Conservation (phyloP, 2,329 filamentous ascomycete species). For the Monilinia fructigena region DNA sequence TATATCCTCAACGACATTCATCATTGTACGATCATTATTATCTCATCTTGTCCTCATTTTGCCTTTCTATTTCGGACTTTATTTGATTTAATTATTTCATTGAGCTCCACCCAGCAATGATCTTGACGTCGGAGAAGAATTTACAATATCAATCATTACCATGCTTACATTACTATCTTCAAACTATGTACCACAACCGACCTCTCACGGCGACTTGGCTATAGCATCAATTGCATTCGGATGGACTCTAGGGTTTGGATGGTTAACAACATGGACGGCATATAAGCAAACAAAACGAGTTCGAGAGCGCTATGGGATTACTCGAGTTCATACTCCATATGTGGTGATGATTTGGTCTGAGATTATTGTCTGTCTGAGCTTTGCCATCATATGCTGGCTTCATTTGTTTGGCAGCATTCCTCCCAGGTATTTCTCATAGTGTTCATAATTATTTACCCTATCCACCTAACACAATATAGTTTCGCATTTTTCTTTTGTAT, state of each 20-base stretch:
- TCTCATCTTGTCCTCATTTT: neutral
- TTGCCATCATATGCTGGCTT: slow-evolving; percentile 39
- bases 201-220: slow-evolving; percentile 37
- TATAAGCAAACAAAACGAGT: slow-evolving; percentile 42
- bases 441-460: neutral
- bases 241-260: slow-evolving; percentile 42
- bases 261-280: slow-evolving; percentile 41
- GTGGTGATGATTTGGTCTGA: slow-evolving; percentile 43
- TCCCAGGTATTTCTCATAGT: neutral
- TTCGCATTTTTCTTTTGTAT: slow-evolving; percentile 27
- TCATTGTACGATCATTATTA: neutral
- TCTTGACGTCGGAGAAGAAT: neutral
- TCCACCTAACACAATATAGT: neutral
- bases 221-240: slow-evolving; percentile 44
- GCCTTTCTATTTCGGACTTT: neutral
- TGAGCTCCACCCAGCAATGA: slow-evolving; percentile 3
- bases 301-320: slow-evolving; percentile 37
- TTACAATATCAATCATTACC: neutral
- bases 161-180: slow-evolving; percentile 10
- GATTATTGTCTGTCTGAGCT: slow-evolving; percentile 43
- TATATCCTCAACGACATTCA: neutral
- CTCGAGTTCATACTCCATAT: slow-evolving; percentile 40
- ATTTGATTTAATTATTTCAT: neutral
- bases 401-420: slow-evolving; percentile 5
- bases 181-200: slow-evolving; percentile 22